Conservation (phyloP, 2,329 filamentous ascomycete genomes). For the Teratosphaeria epicoccoides region DNA sequence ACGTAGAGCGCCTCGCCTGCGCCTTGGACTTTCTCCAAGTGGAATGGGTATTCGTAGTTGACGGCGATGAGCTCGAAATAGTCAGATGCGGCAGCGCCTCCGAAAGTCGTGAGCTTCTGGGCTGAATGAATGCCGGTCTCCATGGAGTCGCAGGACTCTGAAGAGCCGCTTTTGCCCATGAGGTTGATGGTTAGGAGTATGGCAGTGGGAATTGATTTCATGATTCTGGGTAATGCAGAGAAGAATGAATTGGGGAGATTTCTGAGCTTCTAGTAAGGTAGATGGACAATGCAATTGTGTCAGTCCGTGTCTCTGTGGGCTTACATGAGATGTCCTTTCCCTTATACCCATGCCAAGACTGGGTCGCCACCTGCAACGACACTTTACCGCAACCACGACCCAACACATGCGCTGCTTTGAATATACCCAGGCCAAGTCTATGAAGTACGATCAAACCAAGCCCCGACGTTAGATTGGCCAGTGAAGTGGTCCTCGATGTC, state of each 20-base stretch:
- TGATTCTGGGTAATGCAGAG: constrained; percentile 9
- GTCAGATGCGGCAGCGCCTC: constrained; percentile 11
- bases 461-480: no score
- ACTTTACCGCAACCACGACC: not conserved
- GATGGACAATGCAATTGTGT: no score
- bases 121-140: not conserved
- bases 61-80: constrained; percentile 6
- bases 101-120: not conserved
- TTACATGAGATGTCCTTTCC: not conserved
- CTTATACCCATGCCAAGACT: no score
- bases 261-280: not conserved
- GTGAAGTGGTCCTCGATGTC: not conserved
- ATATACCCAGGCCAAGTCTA: no score
- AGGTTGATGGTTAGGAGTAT: constrained; percentile 13
- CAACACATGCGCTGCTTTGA: not conserved
- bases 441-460: no score
- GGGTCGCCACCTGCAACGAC: not conserved
- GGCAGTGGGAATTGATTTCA: constrained; percentile 13
- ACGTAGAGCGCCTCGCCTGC: constrained; percentile 18
- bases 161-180: constrained; percentile 17
- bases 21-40: constrained; percentile 9
- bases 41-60: not conserved
- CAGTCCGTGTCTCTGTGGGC: no score
- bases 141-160: constrained; percentile 14
- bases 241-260: not conserved